Evolutionary conservation across 306 rosid species (phyloP).

Genomic region (Amphicarpaea edgeworthii): DNA sequence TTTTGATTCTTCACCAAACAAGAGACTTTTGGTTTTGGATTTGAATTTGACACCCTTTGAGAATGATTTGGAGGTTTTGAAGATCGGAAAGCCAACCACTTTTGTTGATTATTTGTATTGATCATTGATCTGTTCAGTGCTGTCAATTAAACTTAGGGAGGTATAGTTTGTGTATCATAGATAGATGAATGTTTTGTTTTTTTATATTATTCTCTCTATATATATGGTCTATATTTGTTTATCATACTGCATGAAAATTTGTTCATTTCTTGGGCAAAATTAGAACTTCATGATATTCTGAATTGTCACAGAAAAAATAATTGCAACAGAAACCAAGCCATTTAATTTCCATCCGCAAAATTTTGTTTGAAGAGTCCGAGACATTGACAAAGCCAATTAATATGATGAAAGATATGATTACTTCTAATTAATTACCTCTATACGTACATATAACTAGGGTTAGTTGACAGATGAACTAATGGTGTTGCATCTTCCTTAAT

Average conservation of each 20-base stretch:
- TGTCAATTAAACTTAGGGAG: constrained; percentile 11
- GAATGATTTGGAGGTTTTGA: constrained; percentile 76
- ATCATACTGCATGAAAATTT: constrained; percentile 30
- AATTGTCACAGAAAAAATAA: background rate
- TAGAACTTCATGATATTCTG: constrained; percentile 15
- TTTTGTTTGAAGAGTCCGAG: constrained; percentile 6
- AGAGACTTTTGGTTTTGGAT: constrained; percentile 70
- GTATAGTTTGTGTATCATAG: constrained; percentile 36
- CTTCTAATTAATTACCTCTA: background rate
- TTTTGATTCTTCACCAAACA: constrained; percentile 45
- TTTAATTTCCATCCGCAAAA: background rate
- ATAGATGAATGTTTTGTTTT: background rate
- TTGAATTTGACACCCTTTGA: constrained; percentile 92
- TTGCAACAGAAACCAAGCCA: background rate
- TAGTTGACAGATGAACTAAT: background rate
- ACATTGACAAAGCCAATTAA: background rate
- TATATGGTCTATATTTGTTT: background rate
- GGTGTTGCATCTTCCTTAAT: background rate
- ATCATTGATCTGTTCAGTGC: constrained; percentile 41
- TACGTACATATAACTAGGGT: background rate
- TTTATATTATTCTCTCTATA: no score
- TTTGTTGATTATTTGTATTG: constrained; percentile 63
- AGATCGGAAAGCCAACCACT: constrained; percentile 59
- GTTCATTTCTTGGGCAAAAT: constrained; percentile 36
- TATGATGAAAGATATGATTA: background rate